Evolutionary conservation across 768 basidiomycete genomes (phyloP).

Genomic region (Termitomyces sp.): DNA sequence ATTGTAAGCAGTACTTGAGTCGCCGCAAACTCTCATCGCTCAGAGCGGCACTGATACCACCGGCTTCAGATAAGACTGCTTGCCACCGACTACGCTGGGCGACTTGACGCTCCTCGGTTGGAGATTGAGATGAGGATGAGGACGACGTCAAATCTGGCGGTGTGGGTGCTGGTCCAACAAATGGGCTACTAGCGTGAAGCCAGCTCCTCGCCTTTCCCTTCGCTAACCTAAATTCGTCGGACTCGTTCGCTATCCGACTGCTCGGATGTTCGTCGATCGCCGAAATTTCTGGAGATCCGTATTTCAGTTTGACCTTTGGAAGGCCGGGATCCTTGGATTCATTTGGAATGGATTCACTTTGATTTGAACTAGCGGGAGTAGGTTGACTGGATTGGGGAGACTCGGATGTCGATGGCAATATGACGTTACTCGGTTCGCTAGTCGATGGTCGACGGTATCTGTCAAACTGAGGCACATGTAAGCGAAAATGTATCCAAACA

Average conservation of each 20-base stretch:
- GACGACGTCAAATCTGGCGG: conserved; percentile 25
- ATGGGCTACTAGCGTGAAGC: conserved; percentile 36
- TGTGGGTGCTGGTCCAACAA: conserved; percentile 29
- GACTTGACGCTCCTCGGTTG: conserved; percentile 47
- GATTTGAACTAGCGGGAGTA: conserved; percentile 9
- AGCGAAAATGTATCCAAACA: background rate
- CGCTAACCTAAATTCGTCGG: conserved; percentile 12
- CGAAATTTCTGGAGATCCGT: conserved; percentile 18
- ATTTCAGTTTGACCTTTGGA: conserved; percentile 20
- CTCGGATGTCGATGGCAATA: conserved; percentile 10
- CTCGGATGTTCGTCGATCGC: conserved; percentile 8
- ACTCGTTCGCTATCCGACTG: conserved; percentile 1
- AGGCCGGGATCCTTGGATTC: conserved; percentile 15
- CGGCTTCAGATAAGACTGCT: conserved; percentile 78
- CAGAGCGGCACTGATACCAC: conserved; percentile 82
- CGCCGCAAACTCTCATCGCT: conserved; percentile 90
- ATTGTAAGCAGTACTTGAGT: conserved; percentile 81
- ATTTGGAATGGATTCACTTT: background rate
- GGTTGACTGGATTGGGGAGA: conserved; percentile 8
- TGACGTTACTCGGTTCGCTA: conserved; percentile 16
- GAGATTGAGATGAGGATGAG: conserved; percentile 20
- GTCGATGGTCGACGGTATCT: conserved; percentile 42
- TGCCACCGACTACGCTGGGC: conserved; percentile 83
- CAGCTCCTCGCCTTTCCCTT: conserved; percentile 27
- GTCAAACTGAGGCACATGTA: conserved; percentile 34